Evolutionary conservation across 768 basidiomycete genomes (phyloP).

Genomic region (Suillus clintonianus): DNA sequence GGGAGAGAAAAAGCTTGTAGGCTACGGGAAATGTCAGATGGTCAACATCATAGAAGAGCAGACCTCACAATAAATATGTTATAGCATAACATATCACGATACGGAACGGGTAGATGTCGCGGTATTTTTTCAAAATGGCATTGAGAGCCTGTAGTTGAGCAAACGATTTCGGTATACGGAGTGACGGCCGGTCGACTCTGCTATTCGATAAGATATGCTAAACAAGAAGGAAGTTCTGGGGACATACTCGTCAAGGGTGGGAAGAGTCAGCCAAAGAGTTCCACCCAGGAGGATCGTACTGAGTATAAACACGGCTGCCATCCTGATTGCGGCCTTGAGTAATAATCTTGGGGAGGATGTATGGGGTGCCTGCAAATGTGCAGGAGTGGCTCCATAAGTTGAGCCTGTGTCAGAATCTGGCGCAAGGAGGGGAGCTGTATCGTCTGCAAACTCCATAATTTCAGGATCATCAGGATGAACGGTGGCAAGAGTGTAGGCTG

Average conservation of each 20-base stretch:
- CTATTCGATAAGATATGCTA: conserved; percentile 11
- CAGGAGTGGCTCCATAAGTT: conserved; percentile 52
- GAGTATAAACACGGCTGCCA: conserved; percentile 73
- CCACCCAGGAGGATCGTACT: conserved; percentile 73
- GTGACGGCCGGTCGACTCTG: conserved; percentile 72
- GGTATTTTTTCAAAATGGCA: conserved; percentile 85
- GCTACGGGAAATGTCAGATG: conserved; percentile 43
- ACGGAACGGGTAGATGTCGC: conserved; percentile 82
- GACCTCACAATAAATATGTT: conserved; percentile 88
- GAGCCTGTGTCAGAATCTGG: conserved; percentile 38
- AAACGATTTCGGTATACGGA: conserved; percentile 89
- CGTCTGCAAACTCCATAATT: conserved; percentile 29
- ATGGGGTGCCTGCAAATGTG: conserved; percentile 20
- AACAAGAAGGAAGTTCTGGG: conserved; percentile 1
- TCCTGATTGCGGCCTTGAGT: conserved; percentile 81
- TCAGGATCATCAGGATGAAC: conserved; percentile 38
- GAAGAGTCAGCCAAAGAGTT: conserved; percentile 79
- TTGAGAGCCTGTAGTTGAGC: conserved; percentile 85
- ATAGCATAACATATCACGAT: conserved; percentile 86
- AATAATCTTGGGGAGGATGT: conserved; percentile 59
- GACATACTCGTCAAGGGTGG: conserved; percentile 75
- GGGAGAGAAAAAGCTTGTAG: conserved; percentile 96
- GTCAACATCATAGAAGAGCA: conserved; percentile 3
- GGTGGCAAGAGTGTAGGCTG: conserved; percentile 67
- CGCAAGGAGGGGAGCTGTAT: conserved; percentile 44